A percentile compares a stretch with the other conserved stretches of the same genome.
These are phyloP conservation scores for Apiotrichum gracile DNA, from an alignment of 1,284 basidiomycete genomes.

Conservation along the genomic window DNA sequence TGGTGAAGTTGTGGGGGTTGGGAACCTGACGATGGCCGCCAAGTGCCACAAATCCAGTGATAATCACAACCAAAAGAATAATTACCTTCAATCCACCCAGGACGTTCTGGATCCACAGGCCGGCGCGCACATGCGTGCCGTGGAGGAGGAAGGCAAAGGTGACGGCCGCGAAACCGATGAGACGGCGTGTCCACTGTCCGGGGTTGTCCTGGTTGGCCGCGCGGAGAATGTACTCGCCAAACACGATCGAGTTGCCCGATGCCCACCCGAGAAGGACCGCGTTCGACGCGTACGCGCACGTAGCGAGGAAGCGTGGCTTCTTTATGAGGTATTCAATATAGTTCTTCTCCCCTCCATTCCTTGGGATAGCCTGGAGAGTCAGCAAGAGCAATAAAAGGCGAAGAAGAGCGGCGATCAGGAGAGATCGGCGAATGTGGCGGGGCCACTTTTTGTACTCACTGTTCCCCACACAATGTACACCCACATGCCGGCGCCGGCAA, in stretches of 20 bases:
- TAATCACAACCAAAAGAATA: slow-evolving; percentile 34
- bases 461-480: slow-evolving; percentile 25
- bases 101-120: slow-evolving; percentile 8
- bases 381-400: no score
- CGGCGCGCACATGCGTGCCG: slow-evolving; percentile 5
- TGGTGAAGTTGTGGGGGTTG: slow-evolving; percentile 53
- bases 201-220: slow-evolving; percentile 12
- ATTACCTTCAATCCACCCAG: slow-evolving; percentile 5
- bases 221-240: slow-evolving; percentile 14
- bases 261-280: slow-evolving; percentile 19
- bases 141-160: slow-evolving; percentile 24
- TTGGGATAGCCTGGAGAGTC: slow-evolving; percentile 10
- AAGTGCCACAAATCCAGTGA: slow-evolving; percentile 53
- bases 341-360: slow-evolving; percentile 21
- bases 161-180: slow-evolving; percentile 10
- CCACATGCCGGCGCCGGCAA: slow-evolving; percentile 24
- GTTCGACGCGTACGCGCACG: slow-evolving; percentile 15
- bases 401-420: no score
- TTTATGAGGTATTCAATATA: slow-evolving; percentile 21
- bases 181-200: slow-evolving; percentile 9
- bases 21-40: slow-evolving; percentile 50
- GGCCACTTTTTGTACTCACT: no score
- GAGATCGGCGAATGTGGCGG: no score
- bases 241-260: slow-evolving; percentile 14
- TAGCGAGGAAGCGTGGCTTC: slow-evolving; percentile 14